Evolutionary conservation across 75 land plant species (phyloP), one percentile per base, ranked within the genome.

Genomic region (Ceratopteris richardii): DNA sequence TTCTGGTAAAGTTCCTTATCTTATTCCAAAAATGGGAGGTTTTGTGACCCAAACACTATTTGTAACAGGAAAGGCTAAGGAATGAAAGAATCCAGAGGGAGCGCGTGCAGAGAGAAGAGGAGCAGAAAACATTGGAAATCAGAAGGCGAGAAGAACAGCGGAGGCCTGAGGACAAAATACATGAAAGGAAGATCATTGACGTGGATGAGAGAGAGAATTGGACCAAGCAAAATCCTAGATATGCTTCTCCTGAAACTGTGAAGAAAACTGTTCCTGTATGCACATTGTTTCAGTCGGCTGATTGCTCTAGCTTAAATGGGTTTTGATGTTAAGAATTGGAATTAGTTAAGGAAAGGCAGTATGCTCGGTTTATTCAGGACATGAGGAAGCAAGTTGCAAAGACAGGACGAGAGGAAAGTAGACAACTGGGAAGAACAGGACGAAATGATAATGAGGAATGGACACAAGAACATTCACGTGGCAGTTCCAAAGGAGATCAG

Each of bases 51-150:
- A 9, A 2, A 46, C 22, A 18, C 22, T 4, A 17, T 17, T 46
- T 21, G 1, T 17, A 46, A 17, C 13, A 46, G 17, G 50, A 33
- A 44, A 21, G 42, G 26, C 9, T 22, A 13, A 23, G 52, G 43
- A 53, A 44, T 10, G 43, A 61, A 43, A 33, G 22, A 27, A 5
- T 19, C 5, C 19, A 19, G 30, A 31, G 30, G 61, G 39, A 21
- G 3, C 42, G 14, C 3, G 10, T n/a, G 9, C 28, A 58, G 43
- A n/a, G 23, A 33, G 63, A 33, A 13, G 63, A 61, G 57, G 54
- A 61, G 27, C 31, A 28, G 16, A 17, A 30, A 3, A 25, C 22
- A 28, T 13, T 30, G 3, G 57, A 54, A 21, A 3, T 54, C 11
- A 17, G 23, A 26, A 54, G n/a, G 57, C 27, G 27, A 27, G 31